Evolutionary conservation across 2,329 filamentous ascomycete species (phyloP), one percentile per base, ranked within the genome.

Genomic region (Dactylellina leptospora): DNA sequence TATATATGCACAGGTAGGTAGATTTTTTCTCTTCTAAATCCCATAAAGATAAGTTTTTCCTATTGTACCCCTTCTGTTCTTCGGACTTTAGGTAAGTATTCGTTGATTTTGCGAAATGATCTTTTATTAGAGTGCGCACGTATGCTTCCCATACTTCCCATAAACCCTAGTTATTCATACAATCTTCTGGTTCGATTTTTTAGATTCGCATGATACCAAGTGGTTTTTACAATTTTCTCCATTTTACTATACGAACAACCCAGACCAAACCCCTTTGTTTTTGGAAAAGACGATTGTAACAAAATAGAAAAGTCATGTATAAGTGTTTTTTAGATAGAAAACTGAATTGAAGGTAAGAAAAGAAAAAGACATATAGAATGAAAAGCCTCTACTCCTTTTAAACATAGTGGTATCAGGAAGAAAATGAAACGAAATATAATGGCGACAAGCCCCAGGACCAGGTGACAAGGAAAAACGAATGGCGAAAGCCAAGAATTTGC

Each of bases 301-400:
- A 64, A 48, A 44, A 28, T 50, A 50, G 5, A 8, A 64, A 56
- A 40, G 56, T 38, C 27, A n/a, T n/a, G n/a, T n/a, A n/a, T n/a
- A 33, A 3, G 23, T 48, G 10, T 23, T 36, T 50, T 38, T 33
- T 16, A 56, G 23, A 48, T 44, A 22, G 22, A 50, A 20, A 42
- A 50, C 16, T 20, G 38, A 30, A 61, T 54, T 33, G 33, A 53
- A 28, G 23, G 8, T 38, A 13, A 61, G 56, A 23, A 45, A 28
- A 23, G 38, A 47, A 51, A 58, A 38, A 13, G 30, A 40, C 40
- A 61, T 13, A 47, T 36, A 48, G n/a, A n/a, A 4, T 25, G 18
- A 23, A 11, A 47, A 58, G 30, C 61, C 53, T 58, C 61, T 58
- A 66, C 51, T 66, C 61, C 61, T 66, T n/a, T 64, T 58, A 61